Conservation (phyloP, 2,329 filamentous ascomycete genomes). For the Aspergillus neotritici region DNA sequence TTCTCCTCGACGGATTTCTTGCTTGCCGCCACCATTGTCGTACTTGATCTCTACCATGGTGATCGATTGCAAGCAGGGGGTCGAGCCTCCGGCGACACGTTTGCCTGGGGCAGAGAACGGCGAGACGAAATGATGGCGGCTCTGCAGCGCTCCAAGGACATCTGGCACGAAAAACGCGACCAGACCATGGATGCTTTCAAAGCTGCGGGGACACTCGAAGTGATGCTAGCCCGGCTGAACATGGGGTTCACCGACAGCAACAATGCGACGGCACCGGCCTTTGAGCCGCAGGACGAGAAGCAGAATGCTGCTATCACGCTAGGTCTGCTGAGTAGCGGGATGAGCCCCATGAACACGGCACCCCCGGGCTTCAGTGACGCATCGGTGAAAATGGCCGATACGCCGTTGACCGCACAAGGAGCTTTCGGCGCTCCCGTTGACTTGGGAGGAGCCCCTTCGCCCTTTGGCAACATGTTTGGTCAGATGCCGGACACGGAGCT, state of each 20-base stretch:
- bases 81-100: constrained; percentile 34
- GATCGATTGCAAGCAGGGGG: constrained; percentile 30
- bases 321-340: constrained; percentile 61
- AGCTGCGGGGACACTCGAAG: constrained; percentile 69
- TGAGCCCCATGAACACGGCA: constrained; percentile 45
- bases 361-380: constrained; percentile 26
- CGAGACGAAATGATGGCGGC: constrained; percentile 69
- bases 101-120: constrained; percentile 44
- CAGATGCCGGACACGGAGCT: constrained; percentile 51
- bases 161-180: constrained; percentile 75
- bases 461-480: constrained; percentile 53
- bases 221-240: constrained; percentile 75
- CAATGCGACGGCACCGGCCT: constrained; percentile 16
- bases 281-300: constrained; percentile 50
- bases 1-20: constrained; percentile 81
- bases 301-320: constrained; percentile 64
- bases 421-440: constrained; percentile 26
- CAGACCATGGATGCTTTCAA: constrained; percentile 87
- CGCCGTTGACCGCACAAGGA: constrained; percentile 19
- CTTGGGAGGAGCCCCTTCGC: constrained; percentile 43
- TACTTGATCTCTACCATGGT: constrained; percentile 69
- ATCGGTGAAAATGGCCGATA: constrained; percentile 26
- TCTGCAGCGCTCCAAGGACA: constrained; percentile 65
- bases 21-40: constrained; percentile 76
- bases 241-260: constrained; percentile 23